Conservation (phyloP, 2,329 filamentous ascomycete genomes). For the Fusarium poae region DNA sequence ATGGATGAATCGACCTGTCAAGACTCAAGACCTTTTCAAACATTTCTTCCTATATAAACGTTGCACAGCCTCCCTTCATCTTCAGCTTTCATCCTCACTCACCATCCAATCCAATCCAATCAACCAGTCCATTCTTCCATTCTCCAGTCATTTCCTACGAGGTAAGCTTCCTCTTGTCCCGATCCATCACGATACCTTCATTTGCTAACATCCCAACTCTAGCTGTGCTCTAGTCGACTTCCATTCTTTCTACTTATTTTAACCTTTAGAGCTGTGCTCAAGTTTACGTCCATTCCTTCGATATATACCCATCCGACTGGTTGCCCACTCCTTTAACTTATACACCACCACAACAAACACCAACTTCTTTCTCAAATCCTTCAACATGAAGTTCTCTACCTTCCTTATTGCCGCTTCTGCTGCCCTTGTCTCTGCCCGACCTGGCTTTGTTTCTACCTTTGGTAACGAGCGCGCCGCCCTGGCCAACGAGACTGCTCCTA, state of each 20-base stretch:
- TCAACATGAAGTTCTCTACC: conserved; percentile 65
- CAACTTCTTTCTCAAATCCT: conserved; percentile 7
- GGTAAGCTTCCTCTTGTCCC: conserved; percentile 12
- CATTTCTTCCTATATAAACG: conserved; percentile 24
- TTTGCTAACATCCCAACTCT: background rate
- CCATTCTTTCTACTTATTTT: conserved; percentile 27
- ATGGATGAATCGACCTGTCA: background rate
- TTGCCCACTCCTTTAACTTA: conserved; percentile 16
- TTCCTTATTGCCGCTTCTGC: conserved; percentile 61
- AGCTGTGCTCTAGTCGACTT: conserved; percentile 43
- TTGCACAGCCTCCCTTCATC: background rate
- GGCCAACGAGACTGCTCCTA: conserved; percentile 26
- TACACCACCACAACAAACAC: background rate
- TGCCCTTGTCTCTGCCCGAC: conserved; percentile 60
- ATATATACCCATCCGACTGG: conserved; percentile 30
- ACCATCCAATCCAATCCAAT: conserved; percentile 15
- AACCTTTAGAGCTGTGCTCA: conserved; percentile 44
- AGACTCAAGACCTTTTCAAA: background rate
- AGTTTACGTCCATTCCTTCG: background rate
- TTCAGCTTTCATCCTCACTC: conserved; percentile 4
- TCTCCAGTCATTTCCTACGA: conserved; percentile 43
- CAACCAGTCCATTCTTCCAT: conserved; percentile 25
- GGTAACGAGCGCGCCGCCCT: conserved; percentile 12
- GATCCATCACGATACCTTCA: background rate
- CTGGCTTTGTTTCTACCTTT: conserved; percentile 54